phyloP scores from a whole-genome alignment of 805 yeast genomes.

The Pichia paraexigua region DNA sequence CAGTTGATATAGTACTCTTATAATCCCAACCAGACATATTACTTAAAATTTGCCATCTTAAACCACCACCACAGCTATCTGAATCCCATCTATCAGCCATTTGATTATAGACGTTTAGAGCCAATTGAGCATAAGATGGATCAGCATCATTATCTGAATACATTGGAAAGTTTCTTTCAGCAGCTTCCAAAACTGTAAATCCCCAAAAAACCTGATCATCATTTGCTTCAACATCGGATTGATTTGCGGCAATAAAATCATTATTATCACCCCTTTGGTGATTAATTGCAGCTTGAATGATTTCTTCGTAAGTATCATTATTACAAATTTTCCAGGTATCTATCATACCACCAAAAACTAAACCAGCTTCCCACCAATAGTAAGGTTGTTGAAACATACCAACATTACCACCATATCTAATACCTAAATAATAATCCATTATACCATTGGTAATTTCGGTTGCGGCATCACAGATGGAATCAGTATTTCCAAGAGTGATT shows the following conservation, averaged over 20 bases:
- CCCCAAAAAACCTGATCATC: conserved; percentile 95
- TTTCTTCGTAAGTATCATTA: conserved; percentile 51
- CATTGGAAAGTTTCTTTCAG: conserved; percentile 71
- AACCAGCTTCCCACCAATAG: conserved; percentile 93
- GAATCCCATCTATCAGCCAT: conserved; percentile 94
- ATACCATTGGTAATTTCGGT: conserved; percentile 60
- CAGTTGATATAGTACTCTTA: conserved; percentile 83
- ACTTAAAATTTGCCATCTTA: conserved; percentile 91
- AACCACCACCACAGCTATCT: conserved; percentile 71
- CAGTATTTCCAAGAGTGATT: conserved; percentile 13
- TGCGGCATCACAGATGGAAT: conserved; percentile 38
- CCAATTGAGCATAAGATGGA: conserved; percentile 74
- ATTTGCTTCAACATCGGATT: conserved; percentile 76
- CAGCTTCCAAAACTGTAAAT: conserved; percentile 72
- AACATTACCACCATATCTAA: conserved; percentile 51
- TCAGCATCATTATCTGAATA: conserved; percentile 39
- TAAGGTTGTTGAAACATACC: conserved; percentile 70
- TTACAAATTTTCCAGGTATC: conserved; percentile 67
- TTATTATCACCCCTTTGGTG: conserved; percentile 60
- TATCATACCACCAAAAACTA: conserved; percentile 56
- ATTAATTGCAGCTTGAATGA: conserved; percentile 50
- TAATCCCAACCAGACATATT: conserved; percentile 94
- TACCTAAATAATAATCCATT: conserved; percentile 73
- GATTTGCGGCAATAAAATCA: conserved; percentile 74
- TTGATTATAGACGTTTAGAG: conserved; percentile 85